These are phyloP conservation scores for Climacium dendroides DNA, from an alignment of 225 moss, liverwort and hornwort species.

Conservation along the genomic window DNA sequence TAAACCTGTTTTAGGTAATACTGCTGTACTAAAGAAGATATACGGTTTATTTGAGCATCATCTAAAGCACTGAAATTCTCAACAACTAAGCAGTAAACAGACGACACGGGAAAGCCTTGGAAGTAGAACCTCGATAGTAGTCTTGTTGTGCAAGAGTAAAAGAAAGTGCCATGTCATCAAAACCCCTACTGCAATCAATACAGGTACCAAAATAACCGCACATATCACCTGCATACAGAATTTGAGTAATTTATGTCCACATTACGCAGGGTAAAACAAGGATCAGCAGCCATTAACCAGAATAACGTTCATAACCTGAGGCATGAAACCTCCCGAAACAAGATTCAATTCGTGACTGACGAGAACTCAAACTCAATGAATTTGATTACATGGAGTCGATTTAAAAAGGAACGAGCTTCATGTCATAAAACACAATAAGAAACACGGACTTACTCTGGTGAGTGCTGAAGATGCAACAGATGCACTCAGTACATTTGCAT, in stretches of 20 bases:
- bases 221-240: slow-evolving; percentile 57
- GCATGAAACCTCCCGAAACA: neutral
- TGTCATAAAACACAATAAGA: neutral
- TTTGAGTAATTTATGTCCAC: neutral
- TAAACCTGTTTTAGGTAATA: neutral
- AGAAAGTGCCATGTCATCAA: slow-evolving; percentile 83
- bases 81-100: neutral
- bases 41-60: neutral
- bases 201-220: slow-evolving; percentile 63
- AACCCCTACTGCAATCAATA: slow-evolving; percentile 76
- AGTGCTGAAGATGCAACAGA: slow-evolving; percentile 54
- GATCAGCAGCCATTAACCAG: neutral
- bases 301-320: neutral
- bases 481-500: slow-evolving; percentile 33
- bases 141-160: slow-evolving; percentile 87
- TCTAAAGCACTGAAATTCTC: neutral
- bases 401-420: neutral
- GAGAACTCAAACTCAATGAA: neutral
- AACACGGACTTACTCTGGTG: slow-evolving; percentile 38
- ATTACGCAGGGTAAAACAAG: neutral
- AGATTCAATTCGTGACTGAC: neutral
- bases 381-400: neutral
- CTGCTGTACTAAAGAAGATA: neutral
- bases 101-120: neutral
- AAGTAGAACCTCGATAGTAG: slow-evolving; percentile 77